These are phyloP conservation scores for Candida ponderosae DNA, from an alignment of 805 yeast species.

Conservation along the genomic window DNA sequence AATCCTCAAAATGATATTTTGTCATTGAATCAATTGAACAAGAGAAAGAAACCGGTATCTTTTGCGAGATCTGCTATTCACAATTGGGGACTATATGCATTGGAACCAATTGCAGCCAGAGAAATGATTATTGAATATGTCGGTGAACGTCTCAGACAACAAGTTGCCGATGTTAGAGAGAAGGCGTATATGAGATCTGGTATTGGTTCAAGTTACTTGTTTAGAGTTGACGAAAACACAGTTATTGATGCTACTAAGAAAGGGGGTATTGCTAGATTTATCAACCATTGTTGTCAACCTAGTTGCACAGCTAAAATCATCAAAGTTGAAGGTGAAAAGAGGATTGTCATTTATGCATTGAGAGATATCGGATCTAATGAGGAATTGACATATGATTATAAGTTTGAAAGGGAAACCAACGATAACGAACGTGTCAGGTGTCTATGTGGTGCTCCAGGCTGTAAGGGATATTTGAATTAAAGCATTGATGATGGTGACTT, in stretches of 20 bases:
- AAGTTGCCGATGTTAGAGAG: constrained; percentile 90
- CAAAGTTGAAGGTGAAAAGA: constrained; percentile 86
- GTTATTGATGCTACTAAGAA: constrained; percentile 96
- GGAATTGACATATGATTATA: constrained; percentile 93
- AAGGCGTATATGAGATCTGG: constrained; percentile 81
- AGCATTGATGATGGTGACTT: no score
- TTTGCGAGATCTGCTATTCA: constrained; percentile 96
- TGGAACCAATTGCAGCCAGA: constrained; percentile 90
- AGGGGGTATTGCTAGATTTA: constrained; percentile 96
- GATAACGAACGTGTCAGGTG: constrained; percentile 86
- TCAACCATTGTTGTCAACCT: constrained; percentile 96
- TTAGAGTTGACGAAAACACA: constrained; percentile 87
- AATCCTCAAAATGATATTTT: constrained; percentile 79
- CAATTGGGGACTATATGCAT: constrained; percentile 95
- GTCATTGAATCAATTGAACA: constrained; percentile 79
- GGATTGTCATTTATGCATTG: constrained; percentile 91
- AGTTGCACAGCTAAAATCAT: constrained; percentile 96
- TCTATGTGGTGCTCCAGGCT: constrained; percentile 90
- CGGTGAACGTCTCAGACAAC: constrained; percentile 90
- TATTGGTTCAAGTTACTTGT: constrained; percentile 89
- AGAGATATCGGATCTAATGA: constrained; percentile 83
- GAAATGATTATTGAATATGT: constrained; percentile 98
- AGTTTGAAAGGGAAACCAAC: constrained; percentile 85
- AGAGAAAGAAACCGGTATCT: constrained; percentile 89
- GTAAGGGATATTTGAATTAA: constrained; percentile 87